Conservation (phyloP, 352 stramenopile species). For the Phytophthora meadii region DNA sequence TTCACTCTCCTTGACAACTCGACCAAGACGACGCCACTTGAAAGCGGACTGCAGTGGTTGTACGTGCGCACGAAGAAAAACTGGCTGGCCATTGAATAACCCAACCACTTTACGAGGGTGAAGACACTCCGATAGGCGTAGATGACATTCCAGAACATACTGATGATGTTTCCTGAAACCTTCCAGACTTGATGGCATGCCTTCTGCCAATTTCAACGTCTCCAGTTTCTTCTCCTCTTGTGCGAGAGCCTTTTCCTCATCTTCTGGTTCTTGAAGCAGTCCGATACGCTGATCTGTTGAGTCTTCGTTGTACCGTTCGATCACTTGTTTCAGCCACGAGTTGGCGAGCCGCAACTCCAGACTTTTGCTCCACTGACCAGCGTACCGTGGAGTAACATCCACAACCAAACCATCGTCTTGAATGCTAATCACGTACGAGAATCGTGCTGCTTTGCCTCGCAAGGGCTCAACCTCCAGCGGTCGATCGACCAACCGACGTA, state of each 20-base stretch:
- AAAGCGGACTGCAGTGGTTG: constrained; percentile 63
- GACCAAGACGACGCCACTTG: constrained; percentile 75
- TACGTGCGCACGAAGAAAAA: constrained; percentile 74
- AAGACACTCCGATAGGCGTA: constrained; percentile 68
- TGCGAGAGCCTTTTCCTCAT: constrained; percentile 24
- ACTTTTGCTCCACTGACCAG: constrained; percentile 68
- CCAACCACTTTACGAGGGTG: constrained; percentile 74
- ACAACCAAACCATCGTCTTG: constrained; percentile 53
- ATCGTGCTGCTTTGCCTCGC: constrained; percentile 50
- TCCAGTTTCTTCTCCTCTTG: constrained; percentile 48
- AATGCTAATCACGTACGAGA: constrained; percentile 75
- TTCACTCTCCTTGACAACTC: constrained; percentile 64
- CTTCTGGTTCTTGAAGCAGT: constrained; percentile 1
- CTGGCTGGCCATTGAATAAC: constrained; percentile 77
- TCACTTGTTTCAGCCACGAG: constrained; percentile 52
- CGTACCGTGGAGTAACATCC: constrained; percentile 77
- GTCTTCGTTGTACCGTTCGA: constrained; percentile 54
- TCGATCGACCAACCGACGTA: constrained; percentile 51
- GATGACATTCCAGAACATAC: constrained; percentile 81
- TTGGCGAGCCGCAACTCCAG: constrained; percentile 59
- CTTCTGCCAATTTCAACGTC: constrained; percentile 54
- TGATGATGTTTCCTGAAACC: constrained; percentile 81
- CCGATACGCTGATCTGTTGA: not conserved
- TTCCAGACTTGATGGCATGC: constrained; percentile 80
- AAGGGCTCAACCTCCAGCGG: constrained; percentile 60